Evolutionary conservation across 495 filamentous ascomycete genomes (phyloP), one percentile per base, ranked within the genome.

Genomic region (Tuber umbilicatum): DNA sequence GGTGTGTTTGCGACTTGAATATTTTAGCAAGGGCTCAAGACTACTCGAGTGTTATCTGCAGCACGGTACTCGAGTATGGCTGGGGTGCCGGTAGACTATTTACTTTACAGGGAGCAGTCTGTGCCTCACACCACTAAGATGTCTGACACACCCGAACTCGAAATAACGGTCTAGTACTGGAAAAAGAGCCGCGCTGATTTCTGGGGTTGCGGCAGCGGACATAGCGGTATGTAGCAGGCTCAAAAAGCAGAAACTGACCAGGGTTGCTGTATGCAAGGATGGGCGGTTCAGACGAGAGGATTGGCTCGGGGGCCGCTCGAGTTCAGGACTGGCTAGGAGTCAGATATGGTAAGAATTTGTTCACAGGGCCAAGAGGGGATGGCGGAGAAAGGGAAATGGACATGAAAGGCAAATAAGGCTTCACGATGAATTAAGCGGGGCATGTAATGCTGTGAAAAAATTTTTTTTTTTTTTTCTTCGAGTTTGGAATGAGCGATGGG

Each of bases 1-100:
- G 70, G 75, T 75, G 76, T 78, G 76, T 79, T 74, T 78, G 75
- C 72, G 77, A 76, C 77, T 79, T 79, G 72, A 79, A 79, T 74
- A 68, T 72, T 78, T 71, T 74, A 69, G 45, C 72, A 72, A 39
- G 73, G 70, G 70, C 47, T 47, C 41, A 39, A 45, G 75, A 77
- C 77, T 72, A 45, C n/a, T n/a, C n/a, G n/a, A n/a, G n/a, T n/a
- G n/a, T 73, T 71, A 73, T 50, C 68, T n/a, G n/a, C n/a, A n/a
- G n/a, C n/a, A n/a, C n/a, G n/a, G n/a, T 40, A 39, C 38, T 39
- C 38, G 38, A 39, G 38, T 39, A 40, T 9, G 70, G 68, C 71
- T 50, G 69, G 74, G 76, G 67, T 75, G 77, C 73, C 74, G 75
- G 71, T 71, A 74, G 55, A 78, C 41, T 75, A 71, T 78, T 40